phyloP scores from a whole-genome alignment of 495 filamentous ascomycete genomes.

The Antarctomyces pellizariae region DNA sequence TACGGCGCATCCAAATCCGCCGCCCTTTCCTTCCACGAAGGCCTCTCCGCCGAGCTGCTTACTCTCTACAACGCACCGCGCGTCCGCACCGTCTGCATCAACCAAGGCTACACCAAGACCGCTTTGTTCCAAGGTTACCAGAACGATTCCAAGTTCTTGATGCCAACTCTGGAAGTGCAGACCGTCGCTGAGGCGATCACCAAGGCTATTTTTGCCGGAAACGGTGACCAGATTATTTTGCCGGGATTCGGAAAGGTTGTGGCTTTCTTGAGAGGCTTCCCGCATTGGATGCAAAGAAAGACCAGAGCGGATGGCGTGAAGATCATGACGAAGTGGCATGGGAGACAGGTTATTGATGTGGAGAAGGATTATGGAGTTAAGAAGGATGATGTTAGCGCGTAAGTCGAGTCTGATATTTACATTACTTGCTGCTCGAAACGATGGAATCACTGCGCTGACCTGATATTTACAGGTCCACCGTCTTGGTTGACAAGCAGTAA shows the following conservation, averaged over 20 bases:
- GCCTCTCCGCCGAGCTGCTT: constrained; percentile 34
- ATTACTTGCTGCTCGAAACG: no score
- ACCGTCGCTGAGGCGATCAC: constrained; percentile 43
- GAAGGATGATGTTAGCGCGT: constrained; percentile 11
- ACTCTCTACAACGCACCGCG: constrained; percentile 35
- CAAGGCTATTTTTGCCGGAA: constrained; percentile 28
- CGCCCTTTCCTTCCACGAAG: constrained; percentile 43
- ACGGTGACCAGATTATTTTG: constrained; percentile 32
- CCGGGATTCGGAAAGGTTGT: constrained; percentile 19
- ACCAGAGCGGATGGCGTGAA: constrained; percentile 14
- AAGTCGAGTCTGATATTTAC: no score
- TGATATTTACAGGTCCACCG: no score
- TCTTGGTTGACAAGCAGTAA: no score
- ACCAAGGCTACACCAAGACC: constrained; percentile 39
- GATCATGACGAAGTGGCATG: constrained; percentile 22
- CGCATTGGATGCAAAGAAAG: constrained; percentile 21
- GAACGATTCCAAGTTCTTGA: constrained; percentile 25
- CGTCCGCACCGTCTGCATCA: constrained; percentile 41
- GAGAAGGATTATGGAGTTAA: constrained; percentile 18
- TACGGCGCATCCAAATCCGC: constrained; percentile 48
- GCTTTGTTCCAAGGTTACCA: constrained; percentile 34
- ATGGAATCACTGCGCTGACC: no score
- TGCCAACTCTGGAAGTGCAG: constrained; percentile 32
- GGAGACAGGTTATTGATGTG: constrained; percentile 25
- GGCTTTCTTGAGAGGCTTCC: constrained; percentile 16